A percentile compares a stretch with the other conserved stretches of the same genome.
Evolutionary conservation across 345 rosid species (phyloP).

Genomic region (Aquilaria yunnanensis): DNA sequence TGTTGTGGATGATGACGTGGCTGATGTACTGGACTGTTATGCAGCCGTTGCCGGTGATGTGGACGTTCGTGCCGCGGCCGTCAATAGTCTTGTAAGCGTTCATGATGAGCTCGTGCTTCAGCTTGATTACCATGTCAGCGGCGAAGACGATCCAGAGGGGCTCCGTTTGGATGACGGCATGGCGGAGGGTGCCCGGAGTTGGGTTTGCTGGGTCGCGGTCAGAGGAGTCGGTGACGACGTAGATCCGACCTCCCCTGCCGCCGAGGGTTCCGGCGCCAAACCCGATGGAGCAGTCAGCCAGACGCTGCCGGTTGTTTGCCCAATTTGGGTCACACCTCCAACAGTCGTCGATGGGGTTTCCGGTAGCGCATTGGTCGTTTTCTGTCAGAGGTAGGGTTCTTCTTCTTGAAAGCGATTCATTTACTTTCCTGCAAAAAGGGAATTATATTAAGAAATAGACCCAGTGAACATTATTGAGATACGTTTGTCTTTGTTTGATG

Average conservation of each 20-base stretch:
- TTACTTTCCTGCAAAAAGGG: constrained; percentile 31
- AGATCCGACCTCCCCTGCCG: constrained; percentile 75
- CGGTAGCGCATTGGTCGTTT: constrained; percentile 43
- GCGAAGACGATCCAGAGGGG: constrained; percentile 89
- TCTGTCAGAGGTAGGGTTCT: constrained; percentile 18
- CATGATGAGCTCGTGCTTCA: constrained; percentile 81
- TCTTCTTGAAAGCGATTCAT: constrained; percentile 37
- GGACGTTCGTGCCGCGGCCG: constrained; percentile 64
- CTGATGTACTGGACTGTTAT: constrained; percentile 67
- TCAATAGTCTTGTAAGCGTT: constrained; percentile 84
- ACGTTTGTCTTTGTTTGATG: background rate
- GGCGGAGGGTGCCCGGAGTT: constrained; percentile 81
- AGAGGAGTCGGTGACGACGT: constrained; percentile 86
- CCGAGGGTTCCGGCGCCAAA: constrained; percentile 71
- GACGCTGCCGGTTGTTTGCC: constrained; percentile 53
- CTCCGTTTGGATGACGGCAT: constrained; percentile 73
- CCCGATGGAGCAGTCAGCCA: constrained; percentile 83
- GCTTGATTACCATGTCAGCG: constrained; percentile 60
- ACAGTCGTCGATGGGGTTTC: constrained; percentile 85
- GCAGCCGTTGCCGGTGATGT: constrained; percentile 82
- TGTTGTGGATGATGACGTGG: constrained; percentile 81
- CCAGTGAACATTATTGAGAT: background rate
- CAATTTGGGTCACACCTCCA: constrained; percentile 82
- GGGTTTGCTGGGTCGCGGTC: constrained; percentile 71
- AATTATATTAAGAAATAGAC: background rate